Conservation (phyloP, 208 protist genomes). For the Plasmodiophora brassicae region DNA sequence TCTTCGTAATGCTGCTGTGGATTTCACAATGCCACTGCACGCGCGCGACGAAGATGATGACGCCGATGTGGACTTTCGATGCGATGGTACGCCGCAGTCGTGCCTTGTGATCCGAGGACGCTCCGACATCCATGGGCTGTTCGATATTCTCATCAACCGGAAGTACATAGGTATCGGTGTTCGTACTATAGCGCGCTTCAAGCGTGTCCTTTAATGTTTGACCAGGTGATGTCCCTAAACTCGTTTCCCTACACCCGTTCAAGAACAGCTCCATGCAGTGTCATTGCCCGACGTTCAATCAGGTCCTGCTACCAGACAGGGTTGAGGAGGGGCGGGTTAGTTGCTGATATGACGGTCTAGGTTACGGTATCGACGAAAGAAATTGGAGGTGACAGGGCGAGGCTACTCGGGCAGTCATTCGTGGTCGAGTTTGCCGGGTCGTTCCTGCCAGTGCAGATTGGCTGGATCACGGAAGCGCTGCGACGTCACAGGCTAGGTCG, state of each 20-base stretch:
- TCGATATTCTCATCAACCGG: not conserved
- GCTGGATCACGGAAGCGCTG: not conserved
- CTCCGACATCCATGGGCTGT: not conserved
- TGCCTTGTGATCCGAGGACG: not conserved
- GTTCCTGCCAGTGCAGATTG: not conserved
- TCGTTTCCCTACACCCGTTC: not conserved
- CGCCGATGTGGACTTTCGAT: not conserved
- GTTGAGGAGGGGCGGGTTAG: too few species aligned
- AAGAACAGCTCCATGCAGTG: not conserved
- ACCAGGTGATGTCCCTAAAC: not conserved
- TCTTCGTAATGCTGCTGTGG: not conserved
- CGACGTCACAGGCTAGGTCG: not conserved
- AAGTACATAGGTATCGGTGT: not conserved
- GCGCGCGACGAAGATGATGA: not conserved
- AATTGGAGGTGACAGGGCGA: not conserved
- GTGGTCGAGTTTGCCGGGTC: not conserved
- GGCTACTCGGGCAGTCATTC: not conserved
- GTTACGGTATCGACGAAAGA: not conserved
- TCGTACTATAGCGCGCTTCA: not conserved
- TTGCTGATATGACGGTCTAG: not conserved
- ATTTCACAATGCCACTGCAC: not conserved
- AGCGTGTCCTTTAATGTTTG: not conserved
- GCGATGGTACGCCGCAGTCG: not conserved
- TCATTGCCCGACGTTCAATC: not conserved
- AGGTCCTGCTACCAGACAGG: not conserved